These are phyloP conservation scores for Ballota nigra DNA, from an alignment of 257 asterid genomes.

Conservation along the genomic window DNA sequence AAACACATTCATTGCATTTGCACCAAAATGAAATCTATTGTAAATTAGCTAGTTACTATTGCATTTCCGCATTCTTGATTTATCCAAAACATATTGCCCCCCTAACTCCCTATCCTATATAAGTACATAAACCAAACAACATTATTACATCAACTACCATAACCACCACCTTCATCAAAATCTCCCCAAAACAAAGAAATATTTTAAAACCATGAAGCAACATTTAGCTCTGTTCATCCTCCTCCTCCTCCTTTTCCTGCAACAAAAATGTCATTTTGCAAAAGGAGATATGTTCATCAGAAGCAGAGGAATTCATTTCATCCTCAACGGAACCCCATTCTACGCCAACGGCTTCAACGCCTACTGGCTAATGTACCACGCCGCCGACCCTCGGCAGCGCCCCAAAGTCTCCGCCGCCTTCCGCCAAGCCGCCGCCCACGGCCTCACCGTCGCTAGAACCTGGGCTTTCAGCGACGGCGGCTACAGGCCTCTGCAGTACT, in stretches of 20 bases:
- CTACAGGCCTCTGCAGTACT: slow-evolving; percentile 56
- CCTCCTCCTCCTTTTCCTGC: slow-evolving; percentile 26
- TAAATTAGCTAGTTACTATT: background rate
- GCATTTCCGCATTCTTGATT: background rate
- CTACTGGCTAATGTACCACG: slow-evolving; percentile 86
- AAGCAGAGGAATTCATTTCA: slow-evolving; percentile 66
- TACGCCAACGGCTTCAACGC: slow-evolving; percentile 95
- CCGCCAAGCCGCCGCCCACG: slow-evolving; percentile 66
- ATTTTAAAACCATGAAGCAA: slow-evolving; percentile 35
- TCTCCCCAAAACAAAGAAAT: background rate
- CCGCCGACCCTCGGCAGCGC: slow-evolving; percentile 74
- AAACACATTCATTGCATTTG: background rate
- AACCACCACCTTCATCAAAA: slow-evolving; percentile 1
- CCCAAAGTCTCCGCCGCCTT: slow-evolving; percentile 69
- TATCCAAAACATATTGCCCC: background rate
- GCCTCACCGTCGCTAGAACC: slow-evolving; percentile 83
- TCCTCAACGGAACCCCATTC: slow-evolving; percentile 61
- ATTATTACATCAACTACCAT: background rate
- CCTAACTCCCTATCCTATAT: background rate
- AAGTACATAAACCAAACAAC: background rate
- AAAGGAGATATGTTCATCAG: slow-evolving; percentile 48
- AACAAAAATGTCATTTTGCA: slow-evolving; percentile 36
- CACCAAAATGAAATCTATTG: background rate
- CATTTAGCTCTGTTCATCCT: slow-evolving; percentile 32
- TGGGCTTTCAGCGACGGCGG: slow-evolving; percentile 98